Base-by-base conservation (phyloP, 306 rosid genomes). In the Corylus heterophylla region DNA sequence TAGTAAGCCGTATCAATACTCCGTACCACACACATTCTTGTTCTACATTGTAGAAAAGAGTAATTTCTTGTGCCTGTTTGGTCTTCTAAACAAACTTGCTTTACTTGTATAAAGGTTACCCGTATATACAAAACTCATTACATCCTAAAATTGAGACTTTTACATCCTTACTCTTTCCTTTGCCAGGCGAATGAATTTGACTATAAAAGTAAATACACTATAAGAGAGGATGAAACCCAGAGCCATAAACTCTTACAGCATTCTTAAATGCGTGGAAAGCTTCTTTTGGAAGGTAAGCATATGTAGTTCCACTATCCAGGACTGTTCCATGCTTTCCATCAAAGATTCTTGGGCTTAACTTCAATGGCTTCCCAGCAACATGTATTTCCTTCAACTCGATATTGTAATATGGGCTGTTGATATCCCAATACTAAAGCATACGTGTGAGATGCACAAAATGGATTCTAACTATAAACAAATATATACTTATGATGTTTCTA, bases 351-450 rank as follows among this genome's bases (percentile, higher is more conserved):
- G 98, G 84, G 79, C 81, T 82, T 80, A 96, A 76, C 79, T 61
- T 74, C 90, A 96, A 80, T 49, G 42, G 78, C 84, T 96, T 93
- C 83, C 99, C 99, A 81, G 91, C 96, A 82, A 96, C 96, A 83
- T 87, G 89, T 51, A 96, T 83, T 88, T 85, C 99, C 93, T 90
- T 96, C 97, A 96, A 82, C 82, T 88, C 87, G 54, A 96, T 82
- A 87, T 96, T 96, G 92, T 96, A 96, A 81, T 96, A 96, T 77
- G 96, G 98, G 88, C 99, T 96, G 99, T 96, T 68, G 91, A 88
- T 97, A 96, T 88, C 96, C 96, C 97, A 47, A 96, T 84, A 96
- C 98, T 93, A 96, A 89, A 90, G 98, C 90, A 91, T 91, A 95
- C 91, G 96, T 74, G 92, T 89, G 90, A 95, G 93, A 90, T 89